Base-by-base conservation (phyloP, 495 filamentous ascomycete genomes). In the Beverwykella pulmonaria region DNA sequence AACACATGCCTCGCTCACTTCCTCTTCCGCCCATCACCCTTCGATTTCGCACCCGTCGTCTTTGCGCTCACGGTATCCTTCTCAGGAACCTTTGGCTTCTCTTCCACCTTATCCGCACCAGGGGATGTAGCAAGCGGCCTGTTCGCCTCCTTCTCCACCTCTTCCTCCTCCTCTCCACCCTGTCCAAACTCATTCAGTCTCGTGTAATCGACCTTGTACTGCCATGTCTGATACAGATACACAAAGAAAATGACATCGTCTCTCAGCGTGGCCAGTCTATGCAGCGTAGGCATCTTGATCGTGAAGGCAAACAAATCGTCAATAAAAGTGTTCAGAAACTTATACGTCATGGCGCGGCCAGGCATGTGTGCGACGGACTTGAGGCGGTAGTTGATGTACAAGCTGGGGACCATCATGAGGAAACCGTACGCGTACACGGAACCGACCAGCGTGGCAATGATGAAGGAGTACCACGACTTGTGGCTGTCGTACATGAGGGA, bases 211-310 rank as follows among this genome's bases (percentile, higher is more conserved):
- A 96, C 83, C 79, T 89, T 93, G 80, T 98, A 98, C 67, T 88
- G 88, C 82, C 86, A 98, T 62, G 88, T 84, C 77, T 98, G 94
- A 78, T 98, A 98, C n/a, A 98, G 69, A 76, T 97, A 98, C 56
- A 98, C 83, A 75, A 98, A 98, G 83, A 98, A 98, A 73, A 98
- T 97, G 56, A 98, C 84, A 73, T 98, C 94, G 71, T 98, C 94
- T 54, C 94, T 82, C 63, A 98, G 81, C 14, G 95, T 98, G 0
- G 95, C 93, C 44, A 98, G 81, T n/a, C 94, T 86, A 76, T 98
- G 95, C 32, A 98, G 83, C 70, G 90, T 90, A 1, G 94, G 94
- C 94, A 98, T 98, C 80, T 97, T 98, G 78, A 98, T 96, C 17
- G 94, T 98, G 73, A 96, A 98, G 14, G 94, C 94, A 72, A 98